Conservation (phyloP, 306 rosid species). For the Fagus sylvatica region DNA sequence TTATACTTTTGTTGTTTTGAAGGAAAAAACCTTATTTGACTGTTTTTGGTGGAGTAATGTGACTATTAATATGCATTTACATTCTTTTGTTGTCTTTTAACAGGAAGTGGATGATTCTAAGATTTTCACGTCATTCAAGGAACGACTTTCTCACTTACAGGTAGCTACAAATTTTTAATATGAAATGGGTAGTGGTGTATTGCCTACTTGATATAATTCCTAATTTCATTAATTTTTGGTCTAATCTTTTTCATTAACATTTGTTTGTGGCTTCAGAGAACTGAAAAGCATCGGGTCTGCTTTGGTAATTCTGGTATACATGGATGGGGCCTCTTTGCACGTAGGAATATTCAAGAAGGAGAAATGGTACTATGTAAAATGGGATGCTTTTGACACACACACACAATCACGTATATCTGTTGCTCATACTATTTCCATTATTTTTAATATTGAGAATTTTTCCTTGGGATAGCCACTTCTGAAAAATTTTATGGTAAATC, state of each 20-base stretch:
- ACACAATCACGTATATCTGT: neutral
- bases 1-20: slow-evolving; percentile 18
- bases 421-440: neutral
- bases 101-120: slow-evolving; percentile 69
- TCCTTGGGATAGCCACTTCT: neutral
- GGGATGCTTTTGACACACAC: neutral
- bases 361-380: slow-evolving; percentile 66
- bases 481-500: neutral
- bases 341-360: slow-evolving; percentile 87
- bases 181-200: slow-evolving; percentile 9
- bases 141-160: slow-evolving; percentile 76
- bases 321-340: slow-evolving; percentile 99
- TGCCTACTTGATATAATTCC: slow-evolving; percentile 7
- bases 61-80: slow-evolving; percentile 23
- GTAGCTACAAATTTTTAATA: slow-evolving; percentile 38
- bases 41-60: slow-evolving; percentile 11
- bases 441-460: neutral
- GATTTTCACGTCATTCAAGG: slow-evolving; percentile 76
- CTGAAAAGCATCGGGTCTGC: slow-evolving; percentile 72
- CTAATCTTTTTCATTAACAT: neutral
- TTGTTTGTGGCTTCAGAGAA: slow-evolving; percentile 57
- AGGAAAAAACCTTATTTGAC: slow-evolving; percentile 12
- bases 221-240: neutral
- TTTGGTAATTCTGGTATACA: slow-evolving; percentile 98
- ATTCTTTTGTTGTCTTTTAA: slow-evolving; percentile 27